These are phyloP conservation scores for Globisporangium cystogenes DNA, from an alignment of 352 stramenopile species.

Conservation along the genomic window DNA sequence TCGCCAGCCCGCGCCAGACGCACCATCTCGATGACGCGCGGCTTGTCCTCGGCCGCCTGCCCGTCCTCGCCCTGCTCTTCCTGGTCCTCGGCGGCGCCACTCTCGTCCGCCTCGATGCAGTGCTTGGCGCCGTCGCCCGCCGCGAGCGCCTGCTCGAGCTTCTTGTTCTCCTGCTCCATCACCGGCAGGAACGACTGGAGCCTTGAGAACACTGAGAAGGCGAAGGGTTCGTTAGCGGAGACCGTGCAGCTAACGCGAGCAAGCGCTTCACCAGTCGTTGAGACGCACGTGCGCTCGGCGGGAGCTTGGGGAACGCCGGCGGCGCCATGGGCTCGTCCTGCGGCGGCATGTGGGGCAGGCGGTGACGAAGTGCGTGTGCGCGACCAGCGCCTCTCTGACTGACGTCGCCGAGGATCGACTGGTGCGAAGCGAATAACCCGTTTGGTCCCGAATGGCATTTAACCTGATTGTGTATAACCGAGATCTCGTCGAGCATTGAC, in stretches of 20 bases:
- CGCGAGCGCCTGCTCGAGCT: slow-evolving; percentile 56
- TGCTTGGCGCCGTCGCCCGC: slow-evolving; percentile 51
- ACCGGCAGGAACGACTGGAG: slow-evolving; percentile 69
- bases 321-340: slow-evolving; percentile 4
- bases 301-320: slow-evolving; percentile 39
- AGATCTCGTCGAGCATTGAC: too few species aligned
- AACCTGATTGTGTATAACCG: too few species aligned
- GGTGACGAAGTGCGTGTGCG: background rate
- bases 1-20: slow-evolving; percentile 1
- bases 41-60: slow-evolving; percentile 12
- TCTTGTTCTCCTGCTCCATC: slow-evolving; percentile 75
- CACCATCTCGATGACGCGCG: slow-evolving; percentile 75
- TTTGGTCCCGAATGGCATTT: too few species aligned
- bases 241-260: too few species aligned
- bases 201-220: slow-evolving; percentile 50
- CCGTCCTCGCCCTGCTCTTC: background rate
- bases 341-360: background rate
- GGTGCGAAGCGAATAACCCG: background rate
- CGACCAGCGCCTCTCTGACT: background rate
- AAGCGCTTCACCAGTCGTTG: too few species aligned
- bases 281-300: slow-evolving; percentile 56
- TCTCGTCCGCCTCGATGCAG: slow-evolving; percentile 65
- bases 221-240: background rate
- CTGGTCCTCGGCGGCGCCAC: background rate
- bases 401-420: background rate